Conservation (phyloP, 1,139 yeast genomes). For the Taphrina flavorubra region DNA sequence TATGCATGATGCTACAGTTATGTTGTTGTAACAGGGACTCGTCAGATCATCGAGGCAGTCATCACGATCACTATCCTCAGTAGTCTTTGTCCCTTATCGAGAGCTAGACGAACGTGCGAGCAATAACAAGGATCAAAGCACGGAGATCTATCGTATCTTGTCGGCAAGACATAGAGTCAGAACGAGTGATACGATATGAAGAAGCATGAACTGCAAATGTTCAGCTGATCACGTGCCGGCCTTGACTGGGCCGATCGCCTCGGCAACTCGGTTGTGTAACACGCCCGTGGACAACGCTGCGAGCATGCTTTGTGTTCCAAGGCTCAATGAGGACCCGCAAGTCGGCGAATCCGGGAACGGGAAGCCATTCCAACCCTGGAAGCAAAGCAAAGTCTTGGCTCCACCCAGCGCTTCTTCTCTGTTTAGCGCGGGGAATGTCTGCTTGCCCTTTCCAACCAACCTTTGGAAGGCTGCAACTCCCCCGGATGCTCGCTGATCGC, state of each 20-base stretch:
- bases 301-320: too few species aligned
- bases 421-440: too few species aligned
- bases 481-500: neutral
- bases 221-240: neutral
- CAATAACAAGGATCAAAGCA: conserved; percentile 2
- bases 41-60: too few species aligned
- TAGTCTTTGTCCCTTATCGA: too few species aligned
- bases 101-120: neutral
- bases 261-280: conserved; percentile 3
- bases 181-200: neutral
- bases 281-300: too few species aligned
- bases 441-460: too few species aligned
- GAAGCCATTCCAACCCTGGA: neutral
- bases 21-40: too few species aligned
- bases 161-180: neutral
- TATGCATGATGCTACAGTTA: too few species aligned
- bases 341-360: neutral
- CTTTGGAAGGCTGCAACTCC: too few species aligned
- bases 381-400: neutral
- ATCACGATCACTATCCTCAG: too few species aligned
- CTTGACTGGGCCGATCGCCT: neutral
- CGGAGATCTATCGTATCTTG: neutral
- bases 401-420: too few species aligned
- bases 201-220: neutral
- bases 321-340: neutral